phyloP scores from a whole-genome alignment of 345 rosid species.

The Combretum micranthum region DNA sequence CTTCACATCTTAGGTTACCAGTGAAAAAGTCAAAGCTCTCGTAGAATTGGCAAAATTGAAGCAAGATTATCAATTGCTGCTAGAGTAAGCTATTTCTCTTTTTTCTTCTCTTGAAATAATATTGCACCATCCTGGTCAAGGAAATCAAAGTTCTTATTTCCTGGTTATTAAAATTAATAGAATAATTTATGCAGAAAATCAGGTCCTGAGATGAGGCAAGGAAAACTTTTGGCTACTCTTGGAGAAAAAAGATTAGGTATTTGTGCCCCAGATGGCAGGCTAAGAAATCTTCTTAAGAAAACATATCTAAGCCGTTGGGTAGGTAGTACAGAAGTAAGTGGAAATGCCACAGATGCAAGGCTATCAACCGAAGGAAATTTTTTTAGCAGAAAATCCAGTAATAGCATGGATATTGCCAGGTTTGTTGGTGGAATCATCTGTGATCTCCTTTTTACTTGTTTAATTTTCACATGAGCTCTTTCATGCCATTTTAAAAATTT shows the following conservation, averaged over 20 bases:
- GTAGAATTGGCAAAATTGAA: slow-evolving; percentile 80
- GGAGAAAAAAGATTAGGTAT: slow-evolving; percentile 24
- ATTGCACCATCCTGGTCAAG: neutral
- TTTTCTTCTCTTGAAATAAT: neutral
- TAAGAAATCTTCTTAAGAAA: slow-evolving; percentile 72
- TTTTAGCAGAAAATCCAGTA: slow-evolving; percentile 21
- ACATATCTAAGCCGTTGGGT: slow-evolving; percentile 82
- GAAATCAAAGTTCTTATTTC: neutral
- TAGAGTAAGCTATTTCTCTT: slow-evolving; percentile 52
- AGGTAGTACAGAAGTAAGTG: slow-evolving; percentile 34
- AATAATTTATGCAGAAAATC: slow-evolving; percentile 34
- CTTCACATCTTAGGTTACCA: slow-evolving; percentile 56
- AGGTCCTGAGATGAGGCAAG: slow-evolving; percentile 34
- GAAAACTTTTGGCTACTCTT: slow-evolving; percentile 21
- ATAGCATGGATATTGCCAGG: slow-evolving; percentile 68
- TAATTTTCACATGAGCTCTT: slow-evolving; percentile 5
- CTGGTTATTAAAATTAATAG: neutral
- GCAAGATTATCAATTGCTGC: slow-evolving; percentile 57
- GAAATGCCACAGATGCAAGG: slow-evolving; percentile 37
- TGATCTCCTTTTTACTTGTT: neutral
- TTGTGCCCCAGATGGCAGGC: slow-evolving; percentile 61
- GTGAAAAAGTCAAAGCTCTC: slow-evolving; percentile 93
- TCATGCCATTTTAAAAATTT: slow-evolving; percentile 29
- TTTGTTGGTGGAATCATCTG: slow-evolving; percentile 16
- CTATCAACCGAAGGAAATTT: slow-evolving; percentile 30